Base-by-base conservation (phyloP, 345 rosid genomes). In the Tarenaya hassleriana region DNA sequence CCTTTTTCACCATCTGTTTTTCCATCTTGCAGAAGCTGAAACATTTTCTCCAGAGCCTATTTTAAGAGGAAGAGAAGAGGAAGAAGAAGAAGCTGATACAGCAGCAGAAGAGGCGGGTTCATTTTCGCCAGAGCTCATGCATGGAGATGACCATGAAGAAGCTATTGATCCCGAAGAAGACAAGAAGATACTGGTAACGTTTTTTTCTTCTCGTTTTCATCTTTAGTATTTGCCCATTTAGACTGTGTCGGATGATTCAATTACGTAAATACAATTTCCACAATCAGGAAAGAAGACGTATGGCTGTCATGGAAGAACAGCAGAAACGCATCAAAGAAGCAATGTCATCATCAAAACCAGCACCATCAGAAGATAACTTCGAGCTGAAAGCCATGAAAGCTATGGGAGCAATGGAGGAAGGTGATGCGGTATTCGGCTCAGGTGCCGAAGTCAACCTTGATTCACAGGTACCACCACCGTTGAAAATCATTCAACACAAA, bases 111-210 rank as follows among this genome's bases (percentile, higher is more conserved):
- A 69, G 42, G 95, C 73, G 52, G 98, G 92, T 59, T 87, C 96
- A 14, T 87, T 78, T 77, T 91, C 96, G 21, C 98, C 98, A 14
- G 81, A 84, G 60, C 76, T 79, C 46, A 48, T 87, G 73, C 95
- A 82, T 59, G 95, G 92, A 29, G 86, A 84, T 64, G 92, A 87
- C 19, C 69, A 68, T 59, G 95, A 87, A 66, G 96, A 79, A 49
- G 98, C 98, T 16, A 66, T 91, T 47, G 98, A 91, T 63, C 98
- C 98, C 18, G 96, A 87, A 60, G 98, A 87, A 74, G 96, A 87
- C 60, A 77, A 70, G 67, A 95, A 81, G 62, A 68, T 73, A 43
- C 70, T 84, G 89, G 97, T 89, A 81, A 60, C 15, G 60, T 24
- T 18, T 15, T 10, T 46, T 31, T 19, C 8, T 20, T 24, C 41